Percentiles rank a stretch among this genome's conserved stretches.
Conservation (phyloP, 129 eudicot genomes). For the Cynara cardunculus region DNA sequence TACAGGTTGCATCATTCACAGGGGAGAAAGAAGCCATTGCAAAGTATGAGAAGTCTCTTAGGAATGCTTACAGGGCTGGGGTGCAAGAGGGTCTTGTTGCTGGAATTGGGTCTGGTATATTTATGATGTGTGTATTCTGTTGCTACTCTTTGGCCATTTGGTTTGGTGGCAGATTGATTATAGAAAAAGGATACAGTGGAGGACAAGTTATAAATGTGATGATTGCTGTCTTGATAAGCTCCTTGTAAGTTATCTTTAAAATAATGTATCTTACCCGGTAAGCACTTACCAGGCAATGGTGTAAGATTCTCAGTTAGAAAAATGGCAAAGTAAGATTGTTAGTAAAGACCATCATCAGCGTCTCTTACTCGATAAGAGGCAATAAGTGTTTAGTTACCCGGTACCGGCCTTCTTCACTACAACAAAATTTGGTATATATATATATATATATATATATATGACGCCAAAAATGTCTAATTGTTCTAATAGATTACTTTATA, state of each 20-base stretch:
- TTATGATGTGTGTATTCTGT: constrained; percentile 44
- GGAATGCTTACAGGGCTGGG: constrained; percentile 55
- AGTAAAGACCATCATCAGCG: too few species aligned
- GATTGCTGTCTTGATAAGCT: constrained; percentile 55
- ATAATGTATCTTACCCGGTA: too few species aligned
- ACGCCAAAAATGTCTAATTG: too few species aligned
- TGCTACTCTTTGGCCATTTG: constrained; percentile 69
- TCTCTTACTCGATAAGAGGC: too few species aligned
- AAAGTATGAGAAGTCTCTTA: constrained; percentile 54
- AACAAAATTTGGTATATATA: too few species aligned
- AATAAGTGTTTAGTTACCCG: too few species aligned
- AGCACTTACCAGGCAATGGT: too few species aligned
- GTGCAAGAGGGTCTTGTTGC: constrained; percentile 61
- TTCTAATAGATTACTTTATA: too few species aligned
- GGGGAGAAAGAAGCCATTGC: constrained; percentile 76
- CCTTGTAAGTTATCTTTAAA: constrained; percentile 59
- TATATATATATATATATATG: too few species aligned
- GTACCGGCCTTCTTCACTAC: too few species aligned
- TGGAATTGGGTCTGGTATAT: constrained; percentile 57
- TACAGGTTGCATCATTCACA: constrained; percentile 81
- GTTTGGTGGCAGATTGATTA: constrained; percentile 73
- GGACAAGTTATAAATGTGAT: constrained; percentile 67
- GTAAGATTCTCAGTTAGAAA: too few species aligned
- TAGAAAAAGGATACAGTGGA: constrained; percentile 57
- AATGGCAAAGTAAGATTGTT: too few species aligned